Evolutionary conservation across 192 early-diverging fungal genomes (phyloP).

Genomic region (Mortierella claussenii): DNA sequence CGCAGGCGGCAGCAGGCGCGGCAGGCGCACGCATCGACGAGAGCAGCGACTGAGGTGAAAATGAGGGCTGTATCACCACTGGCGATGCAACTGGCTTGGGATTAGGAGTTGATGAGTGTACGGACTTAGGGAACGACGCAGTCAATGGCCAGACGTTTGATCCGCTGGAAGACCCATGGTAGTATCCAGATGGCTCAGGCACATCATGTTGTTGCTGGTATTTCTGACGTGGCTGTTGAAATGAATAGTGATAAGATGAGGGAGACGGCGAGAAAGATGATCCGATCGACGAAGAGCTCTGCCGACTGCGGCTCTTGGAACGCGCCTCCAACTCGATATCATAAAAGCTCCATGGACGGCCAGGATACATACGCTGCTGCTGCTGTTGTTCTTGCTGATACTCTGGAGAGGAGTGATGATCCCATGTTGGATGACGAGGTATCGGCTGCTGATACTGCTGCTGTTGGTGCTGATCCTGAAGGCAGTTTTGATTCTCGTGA

Average conservation of each 20-base stretch:
- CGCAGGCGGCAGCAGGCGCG: too few relatives aligned
- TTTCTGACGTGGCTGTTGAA: not conserved
- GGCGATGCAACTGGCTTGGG: not conserved
- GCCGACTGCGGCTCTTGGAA: slow-evolving; percentile 37
- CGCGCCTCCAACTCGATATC: slow-evolving; percentile 47
- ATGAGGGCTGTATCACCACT: not conserved
- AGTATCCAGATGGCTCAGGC: not conserved
- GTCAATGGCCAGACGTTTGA: too few relatives aligned
- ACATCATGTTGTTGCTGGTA: too few relatives aligned
- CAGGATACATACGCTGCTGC: slow-evolving; percentile 13
- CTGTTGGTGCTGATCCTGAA: slow-evolving; percentile 3
- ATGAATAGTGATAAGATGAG: not conserved
- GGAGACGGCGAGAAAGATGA: not conserved
- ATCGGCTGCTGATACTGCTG: slow-evolving; percentile 7
- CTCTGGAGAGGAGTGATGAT: not conserved
- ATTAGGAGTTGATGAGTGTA: not conserved
- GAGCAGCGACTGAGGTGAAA: not conserved
- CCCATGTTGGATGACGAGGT: not conserved
- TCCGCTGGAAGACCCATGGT: not conserved
- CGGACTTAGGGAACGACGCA: slow-evolving; percentile 10
- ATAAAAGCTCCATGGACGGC: slow-evolving; percentile 32
- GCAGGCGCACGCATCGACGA: too few relatives aligned
- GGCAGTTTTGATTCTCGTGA: not conserved
- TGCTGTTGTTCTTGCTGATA: slow-evolving; percentile 9
- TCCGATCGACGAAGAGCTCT: slow-evolving; percentile 14